phyloP scores from a whole-genome alignment of 2,329 filamentous ascomycete genomes.

The Coniochaeta sp. region DNA sequence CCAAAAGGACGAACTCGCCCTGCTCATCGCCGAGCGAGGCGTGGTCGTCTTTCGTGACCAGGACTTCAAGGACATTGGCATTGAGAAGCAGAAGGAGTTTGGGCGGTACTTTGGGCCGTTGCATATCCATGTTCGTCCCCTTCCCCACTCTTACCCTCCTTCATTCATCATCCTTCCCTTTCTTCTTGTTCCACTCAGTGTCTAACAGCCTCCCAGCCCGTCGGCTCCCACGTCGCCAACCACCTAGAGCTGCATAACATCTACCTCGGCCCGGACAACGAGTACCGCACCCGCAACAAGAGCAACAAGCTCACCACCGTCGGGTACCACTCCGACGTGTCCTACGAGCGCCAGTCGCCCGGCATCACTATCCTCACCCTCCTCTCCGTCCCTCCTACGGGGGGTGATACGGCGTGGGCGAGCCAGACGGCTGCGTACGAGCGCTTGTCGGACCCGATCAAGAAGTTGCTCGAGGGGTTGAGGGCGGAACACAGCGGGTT shows the following conservation, averaged over 20 bases:
- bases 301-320: conserved; percentile 27
- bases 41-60: conserved; percentile 29
- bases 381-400: conserved; percentile 26
- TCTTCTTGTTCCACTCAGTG: no score
- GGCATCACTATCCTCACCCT: conserved; percentile 32
- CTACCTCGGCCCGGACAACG: conserved; percentile 37
- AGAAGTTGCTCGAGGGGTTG: conserved; percentile 26
- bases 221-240: conserved; percentile 34
- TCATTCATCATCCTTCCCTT: not conserved
- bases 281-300: conserved; percentile 28
- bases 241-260: conserved; percentile 38
- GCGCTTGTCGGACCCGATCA: conserved; percentile 27
- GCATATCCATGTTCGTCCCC: conserved; percentile 27
- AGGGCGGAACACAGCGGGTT: conserved; percentile 31
- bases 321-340: conserved; percentile 34
- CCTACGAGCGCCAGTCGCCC: conserved; percentile 33
- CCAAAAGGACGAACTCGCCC: conserved; percentile 33
- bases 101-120: conserved; percentile 30
- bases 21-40: conserved; percentile 31
- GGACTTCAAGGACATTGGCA: conserved; percentile 29
- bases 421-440: conserved; percentile 29
- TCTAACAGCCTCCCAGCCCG: conserved; percentile 21
- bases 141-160: not conserved
- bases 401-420: conserved; percentile 30
- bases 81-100: conserved; percentile 30